Evolutionary conservation across 2,329 filamentous ascomycete species (phyloP).

Genomic region (Alternaria arborescens): DNA sequence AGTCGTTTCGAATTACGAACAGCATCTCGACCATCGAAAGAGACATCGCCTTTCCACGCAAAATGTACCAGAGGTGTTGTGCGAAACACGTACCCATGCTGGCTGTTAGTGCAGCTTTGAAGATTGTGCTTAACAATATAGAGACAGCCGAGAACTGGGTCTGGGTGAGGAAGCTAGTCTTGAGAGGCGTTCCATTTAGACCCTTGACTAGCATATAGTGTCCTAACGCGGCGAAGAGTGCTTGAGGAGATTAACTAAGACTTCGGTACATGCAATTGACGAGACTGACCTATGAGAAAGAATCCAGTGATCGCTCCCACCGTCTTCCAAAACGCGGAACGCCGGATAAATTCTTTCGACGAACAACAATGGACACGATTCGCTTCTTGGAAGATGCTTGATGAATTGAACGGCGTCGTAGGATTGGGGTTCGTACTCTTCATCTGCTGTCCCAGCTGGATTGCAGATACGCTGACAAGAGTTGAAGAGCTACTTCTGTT

Average conservation of each 20-base stretch:
- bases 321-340: not conserved
- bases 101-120: not conserved
- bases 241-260: not conserved
- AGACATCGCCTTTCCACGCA: not conserved
- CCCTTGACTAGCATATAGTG: not conserved
- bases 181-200: fast-evolving
- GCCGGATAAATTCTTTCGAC: not conserved
- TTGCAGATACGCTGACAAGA: not conserved
- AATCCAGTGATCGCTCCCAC: not conserved
- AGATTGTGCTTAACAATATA: not conserved
- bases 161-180: not conserved
- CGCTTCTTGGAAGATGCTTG: fast-evolving
- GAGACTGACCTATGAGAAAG: not conserved
- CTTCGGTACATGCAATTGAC: no score
- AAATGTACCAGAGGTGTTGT: not conserved
- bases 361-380: not conserved
- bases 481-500: no score
- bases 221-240: not conserved
- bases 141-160: not conserved
- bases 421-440: not conserved
- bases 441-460: not conserved
- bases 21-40: not conserved
- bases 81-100: not conserved
- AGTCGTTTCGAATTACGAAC: not conserved
- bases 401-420: not conserved